Base-by-base conservation (phyloP, 805 yeast genomes). In the Starmerella etchellsii region DNA sequence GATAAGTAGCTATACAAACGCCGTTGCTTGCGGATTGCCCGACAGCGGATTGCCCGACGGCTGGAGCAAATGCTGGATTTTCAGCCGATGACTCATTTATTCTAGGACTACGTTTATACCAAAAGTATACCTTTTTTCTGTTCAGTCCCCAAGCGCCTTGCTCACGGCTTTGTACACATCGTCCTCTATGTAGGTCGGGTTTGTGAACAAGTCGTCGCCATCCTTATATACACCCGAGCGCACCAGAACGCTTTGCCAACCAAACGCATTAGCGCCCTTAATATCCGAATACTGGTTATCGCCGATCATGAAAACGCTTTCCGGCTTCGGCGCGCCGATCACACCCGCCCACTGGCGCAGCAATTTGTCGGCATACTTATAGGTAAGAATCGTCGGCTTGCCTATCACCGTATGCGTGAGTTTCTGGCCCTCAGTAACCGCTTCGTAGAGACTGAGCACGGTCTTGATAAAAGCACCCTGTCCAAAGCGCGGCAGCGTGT, bases 241-340 rank as follows among this genome's bases (percentile, higher is more conserved):
- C 21, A 91, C 83, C 34, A 91, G 69, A 28, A 84, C 71, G 11
- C 91, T 76, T 36, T 79, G 74, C 97, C 97, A 91, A 3, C 95
- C 94, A 56, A 78, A 76, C 37, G 66, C 64, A 52, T 80, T 78
- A 5, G 95, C 98, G 0, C 98, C 98, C 41, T 70, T 69, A 40
- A 91, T 91, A 57, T 91, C 98, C 37, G 85, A 74, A 23, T 78
- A 91, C 3, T 96, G 97, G 59, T 91, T 91, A 61, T 91, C 98
- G 23, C 98, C 98, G 27, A 91, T 83, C 98, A 91, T 91, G 62
- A 69, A 87, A 2, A 91, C 79, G n/a, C 69, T 60, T 28, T 66
- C 63, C 14, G 36, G 36, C 15, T 22, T 24, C 30, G 43, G 32
- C 11, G 35, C 36, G 18, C 37, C 16, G 27, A 38, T 31, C 13